Evolutionary conservation across 768 basidiomycete genomes (phyloP).

Genomic region (Chiua virens): DNA sequence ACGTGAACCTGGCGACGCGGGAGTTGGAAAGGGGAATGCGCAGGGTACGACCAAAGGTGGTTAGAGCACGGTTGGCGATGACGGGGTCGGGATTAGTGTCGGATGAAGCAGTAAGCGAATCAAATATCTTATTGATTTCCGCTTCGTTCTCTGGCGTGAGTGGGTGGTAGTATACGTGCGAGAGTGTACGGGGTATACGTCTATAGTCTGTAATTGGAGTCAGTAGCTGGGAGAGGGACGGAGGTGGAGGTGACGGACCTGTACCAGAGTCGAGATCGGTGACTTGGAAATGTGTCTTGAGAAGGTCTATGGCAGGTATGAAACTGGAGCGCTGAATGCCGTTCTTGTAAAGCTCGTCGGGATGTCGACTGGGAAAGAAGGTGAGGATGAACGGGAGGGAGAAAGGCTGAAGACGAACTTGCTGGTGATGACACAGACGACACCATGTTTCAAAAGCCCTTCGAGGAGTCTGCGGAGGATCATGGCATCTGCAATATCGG

Average conservation of each 20-base stretch:
- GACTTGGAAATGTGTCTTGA: constrained; percentile 84
- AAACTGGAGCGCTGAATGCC: constrained; percentile 96
- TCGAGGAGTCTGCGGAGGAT: constrained; percentile 90
- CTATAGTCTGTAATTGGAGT: constrained; percentile 79
- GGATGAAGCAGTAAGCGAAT: constrained; percentile 55
- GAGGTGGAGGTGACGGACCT: constrained; percentile 45
- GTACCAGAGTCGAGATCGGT: constrained; percentile 96
- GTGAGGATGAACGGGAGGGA: not conserved
- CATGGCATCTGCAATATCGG: constrained; percentile 98
- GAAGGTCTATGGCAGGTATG: constrained; percentile 89
- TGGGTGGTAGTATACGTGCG: constrained; percentile 90
- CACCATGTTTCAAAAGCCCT: constrained; percentile 80
- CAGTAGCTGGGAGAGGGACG: not conserved
- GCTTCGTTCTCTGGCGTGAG: constrained; percentile 58
- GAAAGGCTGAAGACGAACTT: constrained; percentile 59
- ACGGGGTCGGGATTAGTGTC: constrained; percentile 44
- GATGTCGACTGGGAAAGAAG: constrained; percentile 72
- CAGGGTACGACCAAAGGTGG: constrained; percentile 90
- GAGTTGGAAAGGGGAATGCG: constrained; percentile 77
- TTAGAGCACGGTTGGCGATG: constrained; percentile 60
- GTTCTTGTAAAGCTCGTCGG: constrained; percentile 97
- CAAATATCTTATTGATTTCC: constrained; percentile 85
- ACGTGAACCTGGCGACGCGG: constrained; percentile 81
- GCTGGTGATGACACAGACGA: constrained; percentile 94
- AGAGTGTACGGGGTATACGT: constrained; percentile 88